Conservation (phyloP, 306 rosid genomes). For the Dicorynia guianensis region DNA sequence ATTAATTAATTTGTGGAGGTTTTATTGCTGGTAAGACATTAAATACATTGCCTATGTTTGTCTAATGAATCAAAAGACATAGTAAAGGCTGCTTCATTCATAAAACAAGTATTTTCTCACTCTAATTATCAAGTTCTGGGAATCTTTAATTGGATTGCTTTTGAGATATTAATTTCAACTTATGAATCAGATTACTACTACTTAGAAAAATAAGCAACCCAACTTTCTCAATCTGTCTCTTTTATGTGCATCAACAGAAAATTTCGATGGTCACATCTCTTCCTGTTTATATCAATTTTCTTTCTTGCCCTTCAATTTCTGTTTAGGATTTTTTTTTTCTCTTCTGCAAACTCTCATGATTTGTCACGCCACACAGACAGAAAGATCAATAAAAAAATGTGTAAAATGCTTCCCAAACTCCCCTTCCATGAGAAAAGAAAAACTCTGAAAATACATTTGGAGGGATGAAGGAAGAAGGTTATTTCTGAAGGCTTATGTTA, state of each 20-base stretch:
- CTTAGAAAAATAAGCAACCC: conserved; percentile 8
- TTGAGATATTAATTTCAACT: neutral
- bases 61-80: conserved; percentile 6
- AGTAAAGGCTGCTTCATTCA: conserved; percentile 7
- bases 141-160: conserved; percentile 13
- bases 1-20: conserved; percentile 5
- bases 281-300: neutral
- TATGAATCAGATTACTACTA: neutral
- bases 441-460: too few relatives aligned
- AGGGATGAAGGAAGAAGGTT: too few relatives aligned
- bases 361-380: neutral
- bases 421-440: too few relatives aligned
- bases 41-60: neutral
- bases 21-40: neutral
- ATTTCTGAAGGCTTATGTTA: too few relatives aligned
- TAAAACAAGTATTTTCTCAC: conserved; percentile 1
- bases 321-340: conserved; percentile 8
- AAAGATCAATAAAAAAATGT: neutral
- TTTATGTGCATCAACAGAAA: neutral
- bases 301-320: neutral
- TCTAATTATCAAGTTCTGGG: neutral
- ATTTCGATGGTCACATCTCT: neutral
- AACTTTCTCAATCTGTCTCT: neutral
- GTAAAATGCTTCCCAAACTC: too few relatives aligned
- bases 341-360: neutral